Evolutionary conservation across 2,329 filamentous ascomycete species (phyloP).

Genomic region (Drechslerella stenobrocha): DNA sequence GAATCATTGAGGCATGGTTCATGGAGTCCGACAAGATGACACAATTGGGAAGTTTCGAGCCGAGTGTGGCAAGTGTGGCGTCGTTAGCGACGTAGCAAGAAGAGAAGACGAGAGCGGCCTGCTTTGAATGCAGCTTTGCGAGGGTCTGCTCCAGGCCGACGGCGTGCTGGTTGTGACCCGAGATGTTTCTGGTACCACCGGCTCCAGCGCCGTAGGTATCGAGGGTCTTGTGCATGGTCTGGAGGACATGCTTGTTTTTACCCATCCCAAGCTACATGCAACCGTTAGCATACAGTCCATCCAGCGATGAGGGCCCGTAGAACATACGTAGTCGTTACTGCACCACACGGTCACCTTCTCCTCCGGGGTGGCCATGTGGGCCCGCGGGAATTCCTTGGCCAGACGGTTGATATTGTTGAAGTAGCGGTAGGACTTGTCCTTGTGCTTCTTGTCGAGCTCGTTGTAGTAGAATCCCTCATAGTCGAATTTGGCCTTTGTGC

Average conservation of each 20-base stretch:
- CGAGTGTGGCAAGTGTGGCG: constrained; percentile 92
- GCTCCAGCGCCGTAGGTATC: constrained; percentile 94
- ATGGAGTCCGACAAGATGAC: constrained; percentile 97
- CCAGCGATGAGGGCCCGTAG: not conserved
- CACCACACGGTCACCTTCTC: constrained; percentile 97
- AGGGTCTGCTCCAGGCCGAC: constrained; percentile 78
- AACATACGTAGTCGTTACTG: constrained; percentile 80
- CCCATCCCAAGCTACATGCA: constrained; percentile 78
- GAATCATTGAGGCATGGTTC: constrained; percentile 99
- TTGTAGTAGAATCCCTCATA: constrained; percentile 85
- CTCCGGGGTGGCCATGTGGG: constrained; percentile 80
- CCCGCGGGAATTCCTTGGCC: constrained; percentile 91
- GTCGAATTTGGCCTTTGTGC: constrained; percentile 69
- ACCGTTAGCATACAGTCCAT: constrained; percentile 1
- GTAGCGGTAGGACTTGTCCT: constrained; percentile 99
- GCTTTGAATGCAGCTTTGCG: constrained; percentile 87
- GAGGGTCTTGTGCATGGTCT: constrained; percentile 90
- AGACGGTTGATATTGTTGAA: constrained; percentile 99
- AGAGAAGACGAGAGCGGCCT: constrained; percentile 88
- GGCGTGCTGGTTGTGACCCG: constrained; percentile 94
- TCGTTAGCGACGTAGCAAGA: constrained; percentile 99
- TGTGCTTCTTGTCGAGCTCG: constrained; percentile 97
- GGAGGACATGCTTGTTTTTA: constrained; percentile 80
- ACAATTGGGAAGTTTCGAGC: constrained; percentile 92
- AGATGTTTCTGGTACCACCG: constrained; percentile 95